These are phyloP conservation scores for Phylloporus scabripes DNA, from an alignment of 768 basidiomycete genomes.

Conservation along the genomic window DNA sequence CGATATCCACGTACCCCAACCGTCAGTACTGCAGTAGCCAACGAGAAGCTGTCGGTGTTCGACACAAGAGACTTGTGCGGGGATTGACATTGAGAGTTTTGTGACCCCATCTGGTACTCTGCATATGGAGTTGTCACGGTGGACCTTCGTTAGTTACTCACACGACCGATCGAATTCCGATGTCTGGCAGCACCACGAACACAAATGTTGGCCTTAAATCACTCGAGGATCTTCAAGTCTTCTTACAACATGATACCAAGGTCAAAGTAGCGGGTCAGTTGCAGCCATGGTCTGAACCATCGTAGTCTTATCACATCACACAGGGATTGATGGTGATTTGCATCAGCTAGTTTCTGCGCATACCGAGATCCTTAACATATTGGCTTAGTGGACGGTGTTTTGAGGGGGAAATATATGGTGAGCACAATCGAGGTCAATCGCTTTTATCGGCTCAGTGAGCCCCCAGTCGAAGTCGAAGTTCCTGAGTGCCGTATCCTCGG, in stretches of 20 bases:
- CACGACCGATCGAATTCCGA: constrained; percentile 9
- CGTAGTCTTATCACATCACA: neutral
- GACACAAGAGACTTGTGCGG: constrained; percentile 49
- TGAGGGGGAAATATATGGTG: constrained; percentile 94
- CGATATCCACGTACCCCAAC: constrained; percentile 50
- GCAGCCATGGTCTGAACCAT: neutral
- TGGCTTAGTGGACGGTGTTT: constrained; percentile 77
- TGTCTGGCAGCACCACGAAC: constrained; percentile 6
- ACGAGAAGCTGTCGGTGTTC: constrained; percentile 47
- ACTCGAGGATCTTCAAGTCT: constrained; percentile 48
- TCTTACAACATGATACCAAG: constrained; percentile 65
- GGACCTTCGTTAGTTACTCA: neutral
- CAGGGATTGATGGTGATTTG: constrained; percentile 64
- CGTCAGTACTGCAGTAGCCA: constrained; percentile 29
- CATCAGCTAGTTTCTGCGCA: constrained; percentile 1
- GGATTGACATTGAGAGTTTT: too few relatives aligned
- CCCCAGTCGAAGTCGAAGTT: constrained; percentile 87
- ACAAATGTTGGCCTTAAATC: constrained; percentile 42
- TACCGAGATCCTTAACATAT: constrained; percentile 5
- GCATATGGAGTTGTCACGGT: neutral
- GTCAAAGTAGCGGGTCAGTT: constrained; percentile 87
- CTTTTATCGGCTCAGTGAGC: constrained; percentile 5
- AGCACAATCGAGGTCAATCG: constrained; percentile 7
- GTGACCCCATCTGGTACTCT: neutral
- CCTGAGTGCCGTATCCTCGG: constrained; percentile 66